A percentile compares a stretch with the other conserved stretches of the same genome.
Evolutionary conservation across 1,284 basidiomycete species (phyloP).

Genomic region (Neolentinus lepideus): DNA sequence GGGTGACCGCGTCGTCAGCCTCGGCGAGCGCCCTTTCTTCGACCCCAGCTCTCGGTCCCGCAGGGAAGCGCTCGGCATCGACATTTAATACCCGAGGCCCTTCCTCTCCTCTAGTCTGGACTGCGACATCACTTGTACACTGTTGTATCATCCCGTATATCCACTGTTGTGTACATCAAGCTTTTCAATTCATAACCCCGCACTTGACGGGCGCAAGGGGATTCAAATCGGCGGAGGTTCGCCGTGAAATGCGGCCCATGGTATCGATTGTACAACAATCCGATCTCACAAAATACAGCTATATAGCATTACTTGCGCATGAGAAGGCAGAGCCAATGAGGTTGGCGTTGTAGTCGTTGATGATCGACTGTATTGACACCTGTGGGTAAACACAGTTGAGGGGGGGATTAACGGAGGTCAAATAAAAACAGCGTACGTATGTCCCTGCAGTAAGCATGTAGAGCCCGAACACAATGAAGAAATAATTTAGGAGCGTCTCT

Average conservation of each 20-base stretch:
- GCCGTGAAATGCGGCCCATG: too few relatives aligned
- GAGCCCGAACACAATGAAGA: slow-evolving; percentile 29
- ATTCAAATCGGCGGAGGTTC: too few relatives aligned
- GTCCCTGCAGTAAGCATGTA: slow-evolving; percentile 35
- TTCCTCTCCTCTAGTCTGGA: not conserved
- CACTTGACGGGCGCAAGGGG: too few relatives aligned
- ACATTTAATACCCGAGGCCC: not conserved
- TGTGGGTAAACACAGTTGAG: not conserved
- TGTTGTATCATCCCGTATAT: not conserved
- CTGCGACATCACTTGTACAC: not conserved
- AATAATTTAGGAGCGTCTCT: slow-evolving; percentile 34
- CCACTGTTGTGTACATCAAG: too few relatives aligned
- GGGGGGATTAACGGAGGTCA: not conserved
- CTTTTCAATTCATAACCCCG: too few relatives aligned
- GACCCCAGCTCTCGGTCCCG: slow-evolving; percentile 43
- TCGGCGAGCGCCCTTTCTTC: slow-evolving; percentile 59
- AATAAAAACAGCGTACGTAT: slow-evolving; percentile 23
- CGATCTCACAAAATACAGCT: not conserved
- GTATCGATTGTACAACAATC: not conserved
- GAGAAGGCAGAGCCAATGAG: not conserved
- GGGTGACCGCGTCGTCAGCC: slow-evolving; percentile 53
- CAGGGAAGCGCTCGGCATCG: slow-evolving; percentile 30
- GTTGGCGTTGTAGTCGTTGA: slow-evolving; percentile 11
- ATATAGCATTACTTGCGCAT: slow-evolving; percentile 2
- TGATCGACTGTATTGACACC: slow-evolving; percentile 15